Evolutionary conservation across 306 rosid genomes (phyloP).

Genomic region (Trifolium pratense): DNA sequence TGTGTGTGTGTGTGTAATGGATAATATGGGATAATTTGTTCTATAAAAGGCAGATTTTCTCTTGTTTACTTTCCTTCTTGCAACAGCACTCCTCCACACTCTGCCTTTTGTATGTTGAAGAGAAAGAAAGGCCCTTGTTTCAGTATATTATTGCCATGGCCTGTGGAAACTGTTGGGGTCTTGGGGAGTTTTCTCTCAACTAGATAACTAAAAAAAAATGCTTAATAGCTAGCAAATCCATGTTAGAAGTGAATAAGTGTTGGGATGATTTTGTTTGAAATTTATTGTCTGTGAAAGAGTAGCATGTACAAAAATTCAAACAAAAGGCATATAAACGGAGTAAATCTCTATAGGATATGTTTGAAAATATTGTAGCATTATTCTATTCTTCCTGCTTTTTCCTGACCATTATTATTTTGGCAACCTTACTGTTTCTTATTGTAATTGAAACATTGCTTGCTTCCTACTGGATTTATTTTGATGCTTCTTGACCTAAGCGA

Average conservation of each 20-base stretch:
- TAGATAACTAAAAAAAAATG: neutral
- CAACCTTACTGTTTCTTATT: neutral
- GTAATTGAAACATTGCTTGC: conserved; percentile 18
- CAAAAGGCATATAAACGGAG: neutral
- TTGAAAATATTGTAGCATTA: neutral
- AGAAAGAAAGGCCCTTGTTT: neutral
- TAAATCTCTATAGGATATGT: conserved; percentile 2
- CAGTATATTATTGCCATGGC: no score
- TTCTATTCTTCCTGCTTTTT: conserved; percentile 3
- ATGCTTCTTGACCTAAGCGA: conserved; percentile 60
- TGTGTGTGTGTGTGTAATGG: no score
- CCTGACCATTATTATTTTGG: conserved; percentile 1
- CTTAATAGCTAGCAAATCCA: neutral
- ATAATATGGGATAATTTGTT: neutral
- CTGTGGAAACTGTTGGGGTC: neutral
- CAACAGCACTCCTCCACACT: neutral
- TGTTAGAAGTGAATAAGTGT: conserved; percentile 18
- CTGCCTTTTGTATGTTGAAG: neutral
- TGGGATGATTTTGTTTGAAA: neutral
- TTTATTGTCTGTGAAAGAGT: neutral
- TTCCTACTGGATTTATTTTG: conserved; percentile 28
- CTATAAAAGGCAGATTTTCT: neutral
- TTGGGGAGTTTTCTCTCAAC: conserved; percentile 14
- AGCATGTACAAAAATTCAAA: neutral
- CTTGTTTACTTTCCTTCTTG: neutral